Evolutionary conservation across 306 rosid genomes (phyloP), one percentile per base, ranked within the genome.

Genomic region (Potentilla sterilis): DNA sequence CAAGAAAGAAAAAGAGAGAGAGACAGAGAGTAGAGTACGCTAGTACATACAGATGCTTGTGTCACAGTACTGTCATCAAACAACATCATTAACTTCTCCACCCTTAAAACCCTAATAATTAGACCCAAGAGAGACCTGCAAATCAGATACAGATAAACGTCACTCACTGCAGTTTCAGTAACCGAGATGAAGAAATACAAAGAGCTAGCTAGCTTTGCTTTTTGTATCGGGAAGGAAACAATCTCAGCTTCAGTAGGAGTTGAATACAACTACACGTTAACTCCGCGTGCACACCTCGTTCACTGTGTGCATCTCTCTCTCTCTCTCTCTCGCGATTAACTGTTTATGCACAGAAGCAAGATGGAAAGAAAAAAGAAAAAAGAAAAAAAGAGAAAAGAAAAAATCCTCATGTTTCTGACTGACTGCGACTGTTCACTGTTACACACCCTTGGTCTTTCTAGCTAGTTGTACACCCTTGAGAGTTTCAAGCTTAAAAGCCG

Each of bases 191-290:
- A 18, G 7, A 64, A 7, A 64, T 4, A 28, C 66, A 59, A 59
- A 59, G 66, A 59, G 66, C 38, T 54, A n/a, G 61, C 61, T 54
- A 57, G 64, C 65, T 58, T 4, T 9, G 42, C 22, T 64, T 64
- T 64, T 64, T 37, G 69, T 64, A 64, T 64, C 69, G 96, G 96
- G 93, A 90, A 90, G 88, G 89, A 82, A 90, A 59, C 38, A 59
- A 12, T 24, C 15, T 28, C 16, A 63, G 78, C 61, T 76, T 59
- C 40, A 83, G 87, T 78, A 61, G 78, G 52, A 83, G 82, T 86
- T 80, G 86, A 28, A 28, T 83, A 87, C 84, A 75, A 65, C 74
- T 80, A 83, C 89, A 88, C 92, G 90, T 85, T 84, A 87, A 81
- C 85, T 75, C 88, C 80, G 67, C 44, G 73, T 85, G 76, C 79